Evolutionary conservation across 164 flowering plant species (phyloP).

Genomic region (Vitis amurensis): DNA sequence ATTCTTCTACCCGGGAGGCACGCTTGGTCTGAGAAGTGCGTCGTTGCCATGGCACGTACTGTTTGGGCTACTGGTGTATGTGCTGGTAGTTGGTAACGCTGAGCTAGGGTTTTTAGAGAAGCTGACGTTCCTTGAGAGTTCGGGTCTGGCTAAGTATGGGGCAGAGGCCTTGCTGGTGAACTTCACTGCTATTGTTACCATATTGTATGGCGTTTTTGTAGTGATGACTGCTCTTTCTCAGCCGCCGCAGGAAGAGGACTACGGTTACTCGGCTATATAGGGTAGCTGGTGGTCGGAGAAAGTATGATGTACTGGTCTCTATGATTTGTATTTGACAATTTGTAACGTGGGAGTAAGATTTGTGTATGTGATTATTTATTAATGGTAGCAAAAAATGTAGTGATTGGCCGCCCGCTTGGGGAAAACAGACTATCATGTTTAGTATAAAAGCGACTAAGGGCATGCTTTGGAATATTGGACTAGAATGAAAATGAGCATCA

Average conservation of each 20-base stretch:
- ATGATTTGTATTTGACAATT: too few relatives aligned
- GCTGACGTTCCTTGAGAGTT: slow-evolving; percentile 85
- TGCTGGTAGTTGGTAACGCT: slow-evolving; percentile 65
- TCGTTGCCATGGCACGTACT: slow-evolving; percentile 84
- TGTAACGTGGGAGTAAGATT: too few relatives aligned
- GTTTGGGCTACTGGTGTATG: slow-evolving; percentile 62
- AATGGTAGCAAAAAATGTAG: too few relatives aligned
- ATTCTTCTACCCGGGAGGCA: slow-evolving; percentile 82
- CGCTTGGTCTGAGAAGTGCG: slow-evolving; percentile 34
- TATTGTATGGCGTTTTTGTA: slow-evolving; percentile 66
- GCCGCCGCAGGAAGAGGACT: slow-evolving; percentile 34
- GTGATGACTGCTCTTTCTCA: slow-evolving; percentile 41
- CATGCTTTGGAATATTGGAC: too few relatives aligned
- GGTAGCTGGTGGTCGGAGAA: too few relatives aligned
- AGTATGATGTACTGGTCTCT: too few relatives aligned
- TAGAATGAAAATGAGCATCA: too few relatives aligned
- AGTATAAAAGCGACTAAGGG: too few relatives aligned
- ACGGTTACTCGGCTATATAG: slow-evolving; percentile 60
- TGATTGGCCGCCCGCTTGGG: too few relatives aligned
- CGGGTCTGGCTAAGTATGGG: slow-evolving; percentile 72
- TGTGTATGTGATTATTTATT: too few relatives aligned
- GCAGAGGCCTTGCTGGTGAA: slow-evolving; percentile 86
- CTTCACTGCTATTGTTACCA: slow-evolving; percentile 67
- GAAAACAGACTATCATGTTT: too few relatives aligned
- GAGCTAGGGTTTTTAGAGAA: slow-evolving; percentile 81